Evolutionary conservation across 129 eudicot genomes (phyloP), one percentile per base, ranked within the genome.

Genomic region (Silybum marianum): DNA sequence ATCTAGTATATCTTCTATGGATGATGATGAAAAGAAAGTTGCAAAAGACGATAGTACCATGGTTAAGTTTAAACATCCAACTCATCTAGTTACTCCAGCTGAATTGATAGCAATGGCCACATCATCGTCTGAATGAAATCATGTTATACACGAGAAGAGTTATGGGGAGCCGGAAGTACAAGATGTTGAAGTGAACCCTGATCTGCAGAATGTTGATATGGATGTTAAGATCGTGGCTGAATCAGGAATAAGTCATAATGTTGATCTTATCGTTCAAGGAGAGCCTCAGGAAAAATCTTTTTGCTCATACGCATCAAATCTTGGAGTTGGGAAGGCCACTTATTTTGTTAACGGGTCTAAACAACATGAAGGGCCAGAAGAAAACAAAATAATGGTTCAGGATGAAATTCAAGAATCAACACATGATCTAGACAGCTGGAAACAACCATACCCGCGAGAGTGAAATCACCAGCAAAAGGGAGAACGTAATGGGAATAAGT

Each of bases 21-120:
- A 90, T 76, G 87, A 79, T 79, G 88, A 90, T 81, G 91, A 84
- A 25, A 88, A 81, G 63, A 80, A 82, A 85, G 75, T 72, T 13
- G 75, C 78, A 32, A 90, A 80, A 77, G 97, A 87, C 51, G 89
- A 89, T 81, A 22, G 69, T 65, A 77, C 91, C 18, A 18, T 78
- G 44, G 40, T 83, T 40, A 87, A 82, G 89, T 95, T 90, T 84
- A 90, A 84, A 86, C 97, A 89, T 83, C 98, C 98, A 32, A 95
- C 97, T 78, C 98, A 95, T 86, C 81, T 95, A 77, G 94, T 95
- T 72, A 95, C 98, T 48, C 98, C 98, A 72, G 82, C 94, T 76
- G 98, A 95, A 83, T 85, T 92, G 84, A 90, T 88, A 22, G 63
- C 63, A 16, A 51, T 51, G 94, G 91, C 98, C 65, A 88, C 80